Evolutionary conservation across 345 rosid species (phyloP), one percentile per base, ranked within the genome.

Genomic region (Noccaea bulbosa): DNA sequence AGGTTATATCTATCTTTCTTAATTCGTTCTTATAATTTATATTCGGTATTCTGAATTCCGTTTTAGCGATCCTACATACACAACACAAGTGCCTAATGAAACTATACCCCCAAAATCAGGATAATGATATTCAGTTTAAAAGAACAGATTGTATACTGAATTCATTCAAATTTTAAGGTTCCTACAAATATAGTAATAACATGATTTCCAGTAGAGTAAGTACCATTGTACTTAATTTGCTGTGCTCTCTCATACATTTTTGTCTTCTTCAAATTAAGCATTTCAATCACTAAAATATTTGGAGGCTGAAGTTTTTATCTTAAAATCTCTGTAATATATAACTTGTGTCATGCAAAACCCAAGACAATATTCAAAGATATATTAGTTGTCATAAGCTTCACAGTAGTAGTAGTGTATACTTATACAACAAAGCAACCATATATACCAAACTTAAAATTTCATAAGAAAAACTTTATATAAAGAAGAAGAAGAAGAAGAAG

Each of bases 401-500:
- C 11, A 41, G 15, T 45, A 46, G 2, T 17, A 8, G 16, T 43
- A 5, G 22, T 53, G 8, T 11, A 34, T 63, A 27, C 15, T 0
- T 43, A 43, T 22, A 47, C 34, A 33, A 63, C 70, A 51, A 39
- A 24, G 37, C 69, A 64, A 34, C 57, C 53, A 46, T 5, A n/a
- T n/a, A n/a, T n/a, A 20, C 22, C 22, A 50, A 5, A 65, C 16
- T n/a, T 8, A 43, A 69, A 48, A 11, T 10, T 11, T 15, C 4
- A 16, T 5, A 35, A 16, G 51, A 65, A 37, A 20, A 47, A 6
- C 17, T 11, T 17, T 6, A 49, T 5, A 33, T 33, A 5, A 16
- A 30, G 22, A 27, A 57, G 32, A 27, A 27, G 30, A 27, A 27
- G 10, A 7, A 53, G 34, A 54, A 22, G 24, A 22, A 22, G 24